A percentile compares a stretch with the other conserved stretches of the same genome.
These are phyloP conservation scores for Blumeria graminis DNA, from an alignment of 2,329 filamentous ascomycete species.

Conservation along the genomic window DNA sequence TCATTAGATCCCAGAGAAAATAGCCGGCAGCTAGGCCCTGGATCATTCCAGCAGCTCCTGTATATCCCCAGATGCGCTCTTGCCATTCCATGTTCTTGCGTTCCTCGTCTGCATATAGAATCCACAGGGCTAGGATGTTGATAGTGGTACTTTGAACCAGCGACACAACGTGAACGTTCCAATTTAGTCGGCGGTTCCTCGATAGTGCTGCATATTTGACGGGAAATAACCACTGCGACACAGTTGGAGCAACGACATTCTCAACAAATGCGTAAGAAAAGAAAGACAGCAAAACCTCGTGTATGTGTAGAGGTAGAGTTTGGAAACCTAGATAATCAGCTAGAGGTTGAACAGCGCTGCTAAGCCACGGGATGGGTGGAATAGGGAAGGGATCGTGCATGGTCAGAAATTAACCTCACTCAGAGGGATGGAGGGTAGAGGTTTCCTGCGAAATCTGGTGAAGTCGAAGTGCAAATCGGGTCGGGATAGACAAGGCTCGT, in stretches of 20 bases:
- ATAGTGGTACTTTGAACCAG: constrained; percentile 53
- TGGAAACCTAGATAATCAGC: constrained; percentile 36
- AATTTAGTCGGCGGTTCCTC: constrained; percentile 42
- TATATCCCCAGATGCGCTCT: constrained; percentile 56
- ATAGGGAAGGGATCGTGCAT: constrained; percentile 53
- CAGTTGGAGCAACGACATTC: constrained; percentile 36
- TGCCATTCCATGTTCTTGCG: constrained; percentile 39
- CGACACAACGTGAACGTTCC: constrained; percentile 73
- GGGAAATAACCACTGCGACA: constrained; percentile 39
- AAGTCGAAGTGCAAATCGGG: not conserved
- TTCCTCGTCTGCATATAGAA: constrained; percentile 45
- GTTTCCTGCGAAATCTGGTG: not conserved
- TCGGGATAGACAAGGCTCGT: too few species aligned
- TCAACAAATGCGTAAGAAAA: constrained; percentile 45
- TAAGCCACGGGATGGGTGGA: constrained; percentile 28
- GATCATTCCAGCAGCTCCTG: constrained; percentile 43
- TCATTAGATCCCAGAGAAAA: constrained; percentile 59
- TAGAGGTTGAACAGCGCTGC: constrained; percentile 32
- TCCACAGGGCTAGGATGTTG: constrained; percentile 47
- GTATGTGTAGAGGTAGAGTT: constrained; percentile 50
- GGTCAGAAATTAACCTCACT: not conserved
- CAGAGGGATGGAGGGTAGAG: not conserved
- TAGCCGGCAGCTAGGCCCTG: constrained; percentile 59
- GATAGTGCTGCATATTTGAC: constrained; percentile 36
- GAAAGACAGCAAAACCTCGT: constrained; percentile 47